Evolutionary conservation across 2,329 filamentous ascomycete species (phyloP), one percentile per base, ranked within the genome.

Genomic region (Penicillium sp.): DNA sequence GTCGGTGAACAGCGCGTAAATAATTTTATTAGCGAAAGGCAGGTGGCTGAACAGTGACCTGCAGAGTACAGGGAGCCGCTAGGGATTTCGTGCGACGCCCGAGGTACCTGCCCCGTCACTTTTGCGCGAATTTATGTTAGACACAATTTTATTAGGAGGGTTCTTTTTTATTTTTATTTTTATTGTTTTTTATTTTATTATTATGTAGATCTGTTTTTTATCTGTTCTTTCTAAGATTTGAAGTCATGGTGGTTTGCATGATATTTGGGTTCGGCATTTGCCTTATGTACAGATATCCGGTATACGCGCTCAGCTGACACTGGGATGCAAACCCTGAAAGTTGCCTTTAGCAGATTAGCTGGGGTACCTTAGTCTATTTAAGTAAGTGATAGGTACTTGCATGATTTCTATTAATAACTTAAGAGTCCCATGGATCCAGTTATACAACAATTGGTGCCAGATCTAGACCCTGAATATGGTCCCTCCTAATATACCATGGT

Each of bases 1-100:
- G 63, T 66, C 67, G 67, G 61, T 64, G 67, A 67, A 20, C n/a
- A 35, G 45, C 48, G 56, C 46, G 60, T 59, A 62, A 48, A 55
- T 62, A 62, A 61, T 62, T 41, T 51, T 45, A 51, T 53, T 63
- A 61, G 62, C 59, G 57, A 63, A 63, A 41, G 47, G 22, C 41
- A 43, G 55, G 57, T 55, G 53, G 59, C 54, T 56, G 53, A 49
- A 49, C 45, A 45, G 47, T 44, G 41, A 51, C 50, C 29, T 59
- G 49, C 50, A 47, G 41, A 42, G 49, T 52, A 56, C 54, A 31
- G 29, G 54, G 45, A 45, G 45, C 43, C 26, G 25, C n/a, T 26
- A 35, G 44, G 51, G 35, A 18, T 40, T 48, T 23, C 43, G 40
- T 45, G 47, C 41, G 42, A 43, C 27, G 35, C 18, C 49, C 37